Conservation (phyloP, 2,329 filamentous ascomycete genomes). For the Emmonsiellopsis sp. region DNA sequence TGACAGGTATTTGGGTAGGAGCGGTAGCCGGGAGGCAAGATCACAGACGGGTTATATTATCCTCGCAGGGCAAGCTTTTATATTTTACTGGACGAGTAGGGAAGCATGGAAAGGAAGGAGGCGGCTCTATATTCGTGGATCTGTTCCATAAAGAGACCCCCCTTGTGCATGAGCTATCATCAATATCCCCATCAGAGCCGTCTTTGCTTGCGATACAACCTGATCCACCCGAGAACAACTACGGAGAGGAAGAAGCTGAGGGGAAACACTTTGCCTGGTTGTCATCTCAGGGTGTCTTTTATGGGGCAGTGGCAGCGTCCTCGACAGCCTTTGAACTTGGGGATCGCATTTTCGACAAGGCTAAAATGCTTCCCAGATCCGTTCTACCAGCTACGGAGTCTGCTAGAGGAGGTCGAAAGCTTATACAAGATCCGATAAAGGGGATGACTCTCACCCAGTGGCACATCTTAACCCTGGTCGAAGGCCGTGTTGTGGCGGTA, state of each 20-base stretch:
- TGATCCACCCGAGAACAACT: conserved; percentile 54
- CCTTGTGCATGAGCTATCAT: conserved; percentile 60
- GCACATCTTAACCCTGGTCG: conserved; percentile 78
- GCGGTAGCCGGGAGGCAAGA: conserved; percentile 59
- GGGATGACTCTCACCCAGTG: conserved; percentile 84
- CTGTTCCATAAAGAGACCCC: conserved; percentile 84
- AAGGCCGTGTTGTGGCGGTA: conserved; percentile 70
- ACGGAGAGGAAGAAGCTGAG: conserved; percentile 35
- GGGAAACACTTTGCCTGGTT: conserved; percentile 77
- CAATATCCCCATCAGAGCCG: conserved; percentile 47
- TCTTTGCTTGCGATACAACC: conserved; percentile 69
- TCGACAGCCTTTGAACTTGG: conserved; percentile 57
- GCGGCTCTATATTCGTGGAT: conserved; percentile 73
- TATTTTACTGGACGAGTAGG: conserved; percentile 74
- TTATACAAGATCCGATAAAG: conserved; percentile 62
- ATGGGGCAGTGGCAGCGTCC: conserved; percentile 64
- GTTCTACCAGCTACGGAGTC: conserved; percentile 62
- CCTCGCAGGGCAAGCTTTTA: conserved; percentile 66
- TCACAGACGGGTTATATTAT: conserved; percentile 65
- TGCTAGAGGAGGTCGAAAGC: conserved; percentile 53
- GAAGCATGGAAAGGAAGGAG: conserved; percentile 63
- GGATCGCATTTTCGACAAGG: conserved; percentile 64
- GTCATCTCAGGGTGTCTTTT: conserved; percentile 73
- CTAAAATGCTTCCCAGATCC: conserved; percentile 65
- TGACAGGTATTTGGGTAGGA: conserved; percentile 82